phyloP scores from a whole-genome alignment of 1,284 basidiomycete genomes.

The Cerrena zonata region DNA sequence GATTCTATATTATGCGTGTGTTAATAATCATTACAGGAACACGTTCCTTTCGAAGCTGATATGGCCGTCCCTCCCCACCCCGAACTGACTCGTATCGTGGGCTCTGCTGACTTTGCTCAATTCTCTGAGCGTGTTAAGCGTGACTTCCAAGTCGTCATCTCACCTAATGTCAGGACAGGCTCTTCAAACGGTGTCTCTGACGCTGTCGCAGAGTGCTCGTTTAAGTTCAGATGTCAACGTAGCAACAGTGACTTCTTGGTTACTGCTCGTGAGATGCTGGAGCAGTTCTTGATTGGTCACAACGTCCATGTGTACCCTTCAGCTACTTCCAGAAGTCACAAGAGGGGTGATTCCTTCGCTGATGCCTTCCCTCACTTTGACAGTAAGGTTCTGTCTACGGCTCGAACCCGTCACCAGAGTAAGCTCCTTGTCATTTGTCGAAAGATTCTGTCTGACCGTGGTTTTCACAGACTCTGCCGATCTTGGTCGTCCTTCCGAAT shows the following conservation, averaged over 20 bases:
- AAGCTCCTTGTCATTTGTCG: constrained; percentile 10
- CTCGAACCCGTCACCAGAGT: constrained; percentile 60
- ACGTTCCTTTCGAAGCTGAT: constrained; percentile 96
- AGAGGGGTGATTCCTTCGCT: constrained; percentile 86
- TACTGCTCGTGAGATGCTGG: constrained; percentile 85
- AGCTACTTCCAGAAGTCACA: constrained; percentile 67
- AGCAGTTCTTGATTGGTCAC: constrained; percentile 83
- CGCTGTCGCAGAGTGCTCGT: constrained; percentile 72
- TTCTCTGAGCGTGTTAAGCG: constrained; percentile 88
- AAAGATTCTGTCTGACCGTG: not conserved
- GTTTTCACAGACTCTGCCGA: constrained; percentile 61
- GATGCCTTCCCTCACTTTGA: constrained; percentile 96
- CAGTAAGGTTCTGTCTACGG: constrained; percentile 83
- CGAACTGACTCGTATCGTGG: constrained; percentile 71
- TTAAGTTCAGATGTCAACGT: constrained; percentile 92
- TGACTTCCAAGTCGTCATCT: constrained; percentile 86
- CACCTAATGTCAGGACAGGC: constrained; percentile 61
- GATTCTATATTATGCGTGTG: constrained; percentile 15
- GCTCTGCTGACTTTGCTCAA: constrained; percentile 74
- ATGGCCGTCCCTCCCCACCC: constrained; percentile 82
- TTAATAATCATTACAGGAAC: constrained; percentile 54
- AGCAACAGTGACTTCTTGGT: constrained; percentile 90
- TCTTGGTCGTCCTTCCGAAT: constrained; percentile 60
- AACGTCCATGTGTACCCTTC: constrained; percentile 76
- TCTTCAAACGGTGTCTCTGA: constrained; percentile 36